These are phyloP conservation scores for Boletus subcaerulescens DNA, from an alignment of 768 basidiomycete genomes.

Conservation along the genomic window DNA sequence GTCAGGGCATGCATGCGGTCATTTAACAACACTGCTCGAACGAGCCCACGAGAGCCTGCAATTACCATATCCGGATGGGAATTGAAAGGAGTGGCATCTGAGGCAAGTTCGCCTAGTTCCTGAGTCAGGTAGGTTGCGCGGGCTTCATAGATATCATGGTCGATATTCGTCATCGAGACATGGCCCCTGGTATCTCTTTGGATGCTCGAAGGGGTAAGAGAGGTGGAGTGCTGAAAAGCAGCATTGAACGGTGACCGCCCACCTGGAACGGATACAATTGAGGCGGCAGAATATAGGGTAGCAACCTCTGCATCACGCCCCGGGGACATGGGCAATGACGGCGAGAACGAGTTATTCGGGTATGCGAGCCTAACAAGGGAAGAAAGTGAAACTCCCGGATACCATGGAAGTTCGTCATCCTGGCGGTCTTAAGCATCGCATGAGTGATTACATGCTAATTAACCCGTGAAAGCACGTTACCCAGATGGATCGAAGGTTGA, in stretches of 20 bases:
- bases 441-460: constrained; percentile 8
- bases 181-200: constrained; percentile 18
- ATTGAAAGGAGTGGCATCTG: constrained; percentile 63
- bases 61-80: constrained; percentile 66
- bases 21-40: constrained; percentile 79
- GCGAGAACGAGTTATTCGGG: constrained; percentile 59
- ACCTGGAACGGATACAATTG: constrained; percentile 65
- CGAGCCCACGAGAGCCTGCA: constrained; percentile 73
- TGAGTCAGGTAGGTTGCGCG: constrained; percentile 54
- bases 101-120: constrained; percentile 76
- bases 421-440: constrained; percentile 13
- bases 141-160: constrained; percentile 36
- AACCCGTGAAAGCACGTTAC: constrained; percentile 9
- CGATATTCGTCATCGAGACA: constrained; percentile 18
- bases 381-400: constrained; percentile 67
- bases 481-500: constrained; percentile 14
- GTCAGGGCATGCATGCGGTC: constrained; percentile 89
- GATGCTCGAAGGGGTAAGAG: constrained; percentile 27
- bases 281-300: constrained; percentile 84
- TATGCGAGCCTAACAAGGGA: constrained; percentile 68
- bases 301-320: constrained; percentile 75
- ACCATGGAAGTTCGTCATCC: constrained; percentile 30
- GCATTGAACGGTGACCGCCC: constrained; percentile 38
- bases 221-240: constrained; percentile 30
- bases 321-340: constrained; percentile 32